Conservation (phyloP, 2,329 filamentous ascomycete species). For the Cyanodermella asteris region DNA sequence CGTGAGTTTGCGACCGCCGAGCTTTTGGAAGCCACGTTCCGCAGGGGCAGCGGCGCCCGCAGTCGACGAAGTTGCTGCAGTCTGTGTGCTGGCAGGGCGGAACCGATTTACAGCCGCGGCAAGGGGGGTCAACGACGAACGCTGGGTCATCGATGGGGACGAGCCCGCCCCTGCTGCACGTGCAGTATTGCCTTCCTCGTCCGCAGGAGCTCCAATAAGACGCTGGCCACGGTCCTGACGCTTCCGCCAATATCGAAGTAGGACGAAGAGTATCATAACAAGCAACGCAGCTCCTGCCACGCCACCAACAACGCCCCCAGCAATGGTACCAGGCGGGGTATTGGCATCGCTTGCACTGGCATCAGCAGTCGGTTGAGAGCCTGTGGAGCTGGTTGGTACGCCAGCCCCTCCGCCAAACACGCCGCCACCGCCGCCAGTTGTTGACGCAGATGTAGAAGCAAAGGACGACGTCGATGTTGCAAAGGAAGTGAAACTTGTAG, state of each 20-base stretch:
- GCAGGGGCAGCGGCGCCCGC: constrained; percentile 11
- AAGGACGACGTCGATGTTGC: constrained; percentile 3
- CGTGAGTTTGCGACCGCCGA: constrained; percentile 25
- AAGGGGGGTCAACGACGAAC: constrained; percentile 17
- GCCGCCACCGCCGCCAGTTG: neutral
- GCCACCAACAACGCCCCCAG: constrained; percentile 37
- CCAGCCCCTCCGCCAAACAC: neutral
- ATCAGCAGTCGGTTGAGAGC: constrained; percentile 3
- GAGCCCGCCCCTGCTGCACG: constrained; percentile 4
- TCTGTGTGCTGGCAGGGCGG: constrained; percentile 14
- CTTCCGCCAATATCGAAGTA: constrained; percentile 31
- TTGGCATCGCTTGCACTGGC: constrained; percentile 5
- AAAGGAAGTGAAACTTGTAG: constrained; percentile 2
- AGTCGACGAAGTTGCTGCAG: constrained; percentile 15
- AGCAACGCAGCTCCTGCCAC: constrained; percentile 38
- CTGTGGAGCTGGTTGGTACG: neutral
- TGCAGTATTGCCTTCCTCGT: constrained; percentile 6
- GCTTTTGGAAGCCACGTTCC: constrained; percentile 27
- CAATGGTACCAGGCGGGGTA: constrained; percentile 4
- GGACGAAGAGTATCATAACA: constrained; percentile 28
- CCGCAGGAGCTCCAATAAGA: constrained; percentile 8
- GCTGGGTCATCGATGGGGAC: constrained; percentile 14
- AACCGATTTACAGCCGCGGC: constrained; percentile 18
- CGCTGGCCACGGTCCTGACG: constrained; percentile 8
- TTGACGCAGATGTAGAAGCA: neutral